A percentile compares a stretch with the other conserved stretches of the same genome.
phyloP scores from a whole-genome alignment of 2,329 filamentous ascomycete species.

The Hymenoscyphus scutula region DNA sequence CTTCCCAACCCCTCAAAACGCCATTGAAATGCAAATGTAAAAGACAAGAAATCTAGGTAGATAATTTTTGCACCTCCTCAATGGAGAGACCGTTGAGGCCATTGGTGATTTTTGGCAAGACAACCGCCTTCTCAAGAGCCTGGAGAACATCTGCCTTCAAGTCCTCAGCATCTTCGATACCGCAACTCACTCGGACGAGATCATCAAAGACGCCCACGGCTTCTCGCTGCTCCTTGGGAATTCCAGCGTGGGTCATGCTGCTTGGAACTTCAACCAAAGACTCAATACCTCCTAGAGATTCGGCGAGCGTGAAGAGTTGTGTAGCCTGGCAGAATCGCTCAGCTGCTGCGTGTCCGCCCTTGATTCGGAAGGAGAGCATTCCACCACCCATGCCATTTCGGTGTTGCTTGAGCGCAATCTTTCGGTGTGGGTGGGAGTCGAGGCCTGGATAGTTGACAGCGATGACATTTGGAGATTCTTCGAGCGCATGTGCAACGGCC shows the following conservation, averaged over 20 bases:
- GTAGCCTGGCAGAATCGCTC: slow-evolving; percentile 90
- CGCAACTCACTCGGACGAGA: slow-evolving; percentile 87
- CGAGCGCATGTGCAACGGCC: slow-evolving; percentile 71
- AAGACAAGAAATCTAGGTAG: slow-evolving; percentile 5
- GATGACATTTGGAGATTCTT: slow-evolving; percentile 77
- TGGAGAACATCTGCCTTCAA: slow-evolving; percentile 77
- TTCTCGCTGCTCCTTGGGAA: slow-evolving; percentile 86
- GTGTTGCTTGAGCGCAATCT: slow-evolving; percentile 86
- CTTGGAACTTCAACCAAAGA: slow-evolving; percentile 87
- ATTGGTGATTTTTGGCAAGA: slow-evolving; percentile 35
- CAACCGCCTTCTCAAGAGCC: slow-evolving; percentile 75
- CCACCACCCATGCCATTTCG: slow-evolving; percentile 91
- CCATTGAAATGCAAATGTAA: slow-evolving; percentile 7
- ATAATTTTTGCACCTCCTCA: background rate
- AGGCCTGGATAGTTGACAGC: slow-evolving; percentile 95
- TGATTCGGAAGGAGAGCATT: slow-evolving; percentile 95
- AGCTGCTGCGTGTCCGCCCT: slow-evolving; percentile 79
- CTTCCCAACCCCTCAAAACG: slow-evolving; percentile 8
- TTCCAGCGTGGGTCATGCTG: slow-evolving; percentile 96
- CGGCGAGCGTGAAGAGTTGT: slow-evolving; percentile 87
- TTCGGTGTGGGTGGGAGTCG: slow-evolving; percentile 79
- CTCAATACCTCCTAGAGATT: slow-evolving; percentile 90
- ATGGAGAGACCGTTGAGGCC: slow-evolving; percentile 7
- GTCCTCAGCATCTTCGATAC: slow-evolving; percentile 87
- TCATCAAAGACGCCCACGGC: slow-evolving; percentile 93